phyloP scores from a whole-genome alignment of 2,329 filamentous ascomycete species.

The Ophiostoma quercus region DNA sequence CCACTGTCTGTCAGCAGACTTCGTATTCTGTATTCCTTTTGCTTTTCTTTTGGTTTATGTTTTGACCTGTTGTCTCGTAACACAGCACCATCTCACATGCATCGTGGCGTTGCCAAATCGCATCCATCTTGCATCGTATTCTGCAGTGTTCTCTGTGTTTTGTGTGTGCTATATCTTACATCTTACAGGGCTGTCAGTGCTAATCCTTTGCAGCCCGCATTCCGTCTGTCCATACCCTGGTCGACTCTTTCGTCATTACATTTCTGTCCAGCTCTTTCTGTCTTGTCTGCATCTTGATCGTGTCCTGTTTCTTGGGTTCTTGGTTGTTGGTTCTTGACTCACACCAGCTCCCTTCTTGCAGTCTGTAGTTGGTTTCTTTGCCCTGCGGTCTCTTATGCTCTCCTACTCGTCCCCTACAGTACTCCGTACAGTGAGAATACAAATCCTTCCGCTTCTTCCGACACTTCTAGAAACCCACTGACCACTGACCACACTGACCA shows the following conservation, averaged over 20 bases:
- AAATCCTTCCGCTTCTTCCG: conserved; percentile 1
- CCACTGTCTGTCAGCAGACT: not conserved
- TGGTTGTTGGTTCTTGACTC: conserved; percentile 5
- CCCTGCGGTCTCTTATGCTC: too few relatives aligned
- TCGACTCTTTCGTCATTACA: not conserved
- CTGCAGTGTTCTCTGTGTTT: not conserved
- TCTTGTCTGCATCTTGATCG: not conserved
- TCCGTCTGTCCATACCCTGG: not conserved
- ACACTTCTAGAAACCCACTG: not conserved
- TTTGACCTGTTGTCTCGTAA: not conserved
- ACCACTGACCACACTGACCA: not conserved
- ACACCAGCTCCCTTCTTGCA: not conserved
- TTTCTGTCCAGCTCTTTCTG: not conserved
- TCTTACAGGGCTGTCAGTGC: too few relatives aligned
- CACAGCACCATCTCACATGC: not conserved
- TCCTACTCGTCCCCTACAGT: too few relatives aligned
- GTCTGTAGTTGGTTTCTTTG: too few relatives aligned
- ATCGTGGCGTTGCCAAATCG: not conserved
- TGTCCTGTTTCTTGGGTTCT: not conserved
- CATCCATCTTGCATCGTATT: not conserved
- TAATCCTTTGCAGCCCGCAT: not conserved
- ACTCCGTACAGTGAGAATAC: too few relatives aligned
- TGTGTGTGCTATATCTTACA: too few relatives aligned
- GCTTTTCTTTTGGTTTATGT: not conserved
- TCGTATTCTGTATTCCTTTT: not conserved